These are phyloP conservation scores for Ustilago crameri DNA, from an alignment of 1,284 basidiomycete species.

Conservation along the genomic window DNA sequence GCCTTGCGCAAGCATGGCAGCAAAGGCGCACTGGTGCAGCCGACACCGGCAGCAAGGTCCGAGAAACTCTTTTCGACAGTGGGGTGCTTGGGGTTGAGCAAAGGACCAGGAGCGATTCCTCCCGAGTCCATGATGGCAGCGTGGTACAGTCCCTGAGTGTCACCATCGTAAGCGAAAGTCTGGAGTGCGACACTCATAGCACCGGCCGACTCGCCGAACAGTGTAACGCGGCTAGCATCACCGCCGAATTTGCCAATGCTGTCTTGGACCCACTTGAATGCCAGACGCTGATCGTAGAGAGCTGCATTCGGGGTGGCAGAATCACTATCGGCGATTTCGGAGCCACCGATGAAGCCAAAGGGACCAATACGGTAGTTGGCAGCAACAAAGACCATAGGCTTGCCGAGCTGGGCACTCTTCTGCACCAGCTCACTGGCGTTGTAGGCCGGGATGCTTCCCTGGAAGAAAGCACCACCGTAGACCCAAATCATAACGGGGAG, in stretches of 20 bases:
- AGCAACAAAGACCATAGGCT: slow-evolving; percentile 51
- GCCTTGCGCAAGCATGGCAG: slow-evolving; percentile 36
- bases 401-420: slow-evolving; percentile 26
- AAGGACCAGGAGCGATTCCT: slow-evolving; percentile 22
- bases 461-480: slow-evolving; percentile 44
- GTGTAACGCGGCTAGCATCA: slow-evolving; percentile 39
- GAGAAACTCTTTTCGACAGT: slow-evolving; percentile 28
- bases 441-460: slow-evolving; percentile 20
- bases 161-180: slow-evolving; percentile 38
- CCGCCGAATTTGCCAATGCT: slow-evolving; percentile 56
- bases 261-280: slow-evolving; percentile 44
- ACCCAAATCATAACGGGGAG: slow-evolving; percentile 50
- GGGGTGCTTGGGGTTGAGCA: slow-evolving; percentile 35
- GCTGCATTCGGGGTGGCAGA: slow-evolving; percentile 42
- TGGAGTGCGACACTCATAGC: slow-evolving; percentile 41
- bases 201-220: slow-evolving; percentile 52
- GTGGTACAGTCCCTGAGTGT: slow-evolving; percentile 39
- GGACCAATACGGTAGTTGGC: slow-evolving; percentile 51
- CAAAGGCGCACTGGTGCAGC: slow-evolving; percentile 16
- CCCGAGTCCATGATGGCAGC: slow-evolving; percentile 55
- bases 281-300: slow-evolving; percentile 52
- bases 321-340: slow-evolving; percentile 23
- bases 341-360: slow-evolving; percentile 47
- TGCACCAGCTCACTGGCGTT: slow-evolving; percentile 50
- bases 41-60: slow-evolving; percentile 23